A percentile compares a stretch with the other conserved stretches of the same genome.
These are phyloP conservation scores for Fusarium avenaceum DNA, from an alignment of 2,329 filamentous ascomycete species.

Conservation along the genomic window DNA sequence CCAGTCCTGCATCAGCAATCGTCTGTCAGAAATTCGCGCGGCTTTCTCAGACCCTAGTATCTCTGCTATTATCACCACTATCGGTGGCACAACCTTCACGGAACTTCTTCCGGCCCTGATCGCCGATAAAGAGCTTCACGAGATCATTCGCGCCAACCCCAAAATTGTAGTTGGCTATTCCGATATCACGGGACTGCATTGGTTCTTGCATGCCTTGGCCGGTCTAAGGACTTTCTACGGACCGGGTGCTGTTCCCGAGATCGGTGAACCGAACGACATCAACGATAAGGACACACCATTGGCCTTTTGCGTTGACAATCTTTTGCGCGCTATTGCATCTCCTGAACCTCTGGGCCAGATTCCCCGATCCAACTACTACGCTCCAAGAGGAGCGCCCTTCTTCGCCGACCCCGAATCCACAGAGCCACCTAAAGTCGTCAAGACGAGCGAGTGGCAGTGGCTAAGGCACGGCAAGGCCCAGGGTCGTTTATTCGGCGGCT, in stretches of 20 bases:
- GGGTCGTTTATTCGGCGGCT: slow-evolving; percentile 61
- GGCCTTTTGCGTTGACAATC: slow-evolving; percentile 50
- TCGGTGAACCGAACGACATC: slow-evolving; percentile 50
- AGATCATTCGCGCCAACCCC: slow-evolving; percentile 52
- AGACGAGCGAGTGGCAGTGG: slow-evolving; percentile 55
- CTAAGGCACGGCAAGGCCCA: slow-evolving; percentile 53
- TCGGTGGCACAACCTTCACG: slow-evolving; percentile 56
- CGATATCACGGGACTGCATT: slow-evolving; percentile 60
- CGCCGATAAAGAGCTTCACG: slow-evolving; percentile 54
- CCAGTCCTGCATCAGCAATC: slow-evolving; percentile 53
- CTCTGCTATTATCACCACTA: slow-evolving; percentile 56
- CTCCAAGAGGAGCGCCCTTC: slow-evolving; percentile 44
- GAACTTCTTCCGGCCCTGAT: slow-evolving; percentile 57
- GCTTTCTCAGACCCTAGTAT: slow-evolving; percentile 56
- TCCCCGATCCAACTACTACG: slow-evolving; percentile 52
- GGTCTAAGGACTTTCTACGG: slow-evolving; percentile 62
- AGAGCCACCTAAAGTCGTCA: slow-evolving; percentile 49
- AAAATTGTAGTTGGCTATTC: slow-evolving; percentile 60
- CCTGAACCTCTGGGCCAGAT: slow-evolving; percentile 50
- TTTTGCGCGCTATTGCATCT: slow-evolving; percentile 52
- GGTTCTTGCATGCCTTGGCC: slow-evolving; percentile 55
- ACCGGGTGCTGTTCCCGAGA: slow-evolving; percentile 56
- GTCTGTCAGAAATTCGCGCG: slow-evolving; percentile 55
- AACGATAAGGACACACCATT: slow-evolving; percentile 49
- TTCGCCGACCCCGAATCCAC: slow-evolving; percentile 43